phyloP scores from a whole-genome alignment of 495 filamentous ascomycete genomes.

The Corynascus novoguineensis region DNA sequence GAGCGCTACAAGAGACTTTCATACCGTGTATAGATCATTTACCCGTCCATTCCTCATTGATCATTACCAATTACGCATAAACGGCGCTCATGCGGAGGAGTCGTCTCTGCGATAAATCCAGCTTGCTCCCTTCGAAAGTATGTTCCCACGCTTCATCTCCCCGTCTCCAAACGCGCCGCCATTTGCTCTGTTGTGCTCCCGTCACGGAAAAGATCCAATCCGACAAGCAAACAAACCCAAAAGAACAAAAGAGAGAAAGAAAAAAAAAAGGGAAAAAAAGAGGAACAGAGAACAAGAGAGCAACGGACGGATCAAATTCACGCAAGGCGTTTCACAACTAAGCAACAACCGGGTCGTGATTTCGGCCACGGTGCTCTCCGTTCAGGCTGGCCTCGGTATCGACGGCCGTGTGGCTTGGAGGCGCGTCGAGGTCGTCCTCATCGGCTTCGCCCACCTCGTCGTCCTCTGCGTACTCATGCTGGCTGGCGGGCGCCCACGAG shows the following conservation, averaged over 20 bases:
- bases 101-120: neutral
- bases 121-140: neutral
- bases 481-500: conserved; percentile 79
- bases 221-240: neutral
- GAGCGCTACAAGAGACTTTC: no score
- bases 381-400: conserved; percentile 42
- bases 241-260: no score
- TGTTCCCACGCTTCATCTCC: neutral
- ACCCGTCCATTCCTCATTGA: conserved; percentile 4
- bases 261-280: no score
- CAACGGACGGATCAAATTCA: no score
- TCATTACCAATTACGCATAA: conserved; percentile 18
- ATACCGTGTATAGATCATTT: neutral
- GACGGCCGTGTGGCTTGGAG: conserved; percentile 37
- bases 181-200: no score
- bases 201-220: neutral
- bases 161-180: neutral
- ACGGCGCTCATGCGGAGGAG: neutral
- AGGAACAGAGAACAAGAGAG: no score
- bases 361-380: conserved; percentile 44
- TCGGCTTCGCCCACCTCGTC: conserved; percentile 51
- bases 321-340: conserved; percentile 13
- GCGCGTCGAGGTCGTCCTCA: conserved; percentile 47
- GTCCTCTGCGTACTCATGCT: conserved; percentile 55
- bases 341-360: conserved; percentile 31